Evolutionary conservation across 2,329 filamentous ascomycete species (phyloP).

Genomic region (Pezicula neosporulosa): DNA sequence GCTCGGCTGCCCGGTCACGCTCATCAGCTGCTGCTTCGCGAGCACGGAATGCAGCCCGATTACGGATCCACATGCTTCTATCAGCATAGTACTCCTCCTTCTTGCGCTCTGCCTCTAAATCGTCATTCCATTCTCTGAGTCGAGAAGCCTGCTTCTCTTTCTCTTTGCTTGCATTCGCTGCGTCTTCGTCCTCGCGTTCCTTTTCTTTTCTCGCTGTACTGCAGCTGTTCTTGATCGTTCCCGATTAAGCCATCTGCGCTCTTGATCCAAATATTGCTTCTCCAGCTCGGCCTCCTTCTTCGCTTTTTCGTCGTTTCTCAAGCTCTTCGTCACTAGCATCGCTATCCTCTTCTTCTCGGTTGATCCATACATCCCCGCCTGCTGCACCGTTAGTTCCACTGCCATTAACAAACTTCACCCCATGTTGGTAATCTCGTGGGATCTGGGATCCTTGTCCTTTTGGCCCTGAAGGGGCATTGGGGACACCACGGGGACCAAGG

Average conservation of each 20-base stretch:
- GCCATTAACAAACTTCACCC: slow-evolving; percentile 79
- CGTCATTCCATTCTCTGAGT: slow-evolving; percentile 83
- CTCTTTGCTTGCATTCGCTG: slow-evolving; percentile 58
- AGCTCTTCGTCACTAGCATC: slow-evolving; percentile 86
- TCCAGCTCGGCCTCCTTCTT: slow-evolving; percentile 75
- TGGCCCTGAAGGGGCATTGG: slow-evolving; percentile 72
- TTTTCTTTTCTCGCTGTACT: slow-evolving; percentile 79
- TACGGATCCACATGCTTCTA: slow-evolving; percentile 78
- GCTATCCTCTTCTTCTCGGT: slow-evolving; percentile 79
- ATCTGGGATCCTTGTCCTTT: slow-evolving; percentile 61
- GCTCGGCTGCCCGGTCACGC: slow-evolving; percentile 75
- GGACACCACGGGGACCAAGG: slow-evolving; percentile 66
- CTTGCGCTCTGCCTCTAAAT: slow-evolving; percentile 72
- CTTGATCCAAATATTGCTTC: slow-evolving; percentile 78
- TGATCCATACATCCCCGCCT: slow-evolving; percentile 42
- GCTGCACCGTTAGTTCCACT: slow-evolving; percentile 59
- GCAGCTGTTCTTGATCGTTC: slow-evolving; percentile 82
- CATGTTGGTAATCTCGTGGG: slow-evolving; percentile 71
- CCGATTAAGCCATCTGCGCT: slow-evolving; percentile 86
- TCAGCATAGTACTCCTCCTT: slow-evolving; percentile 83
- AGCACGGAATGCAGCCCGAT: slow-evolving; percentile 68
- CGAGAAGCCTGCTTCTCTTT: slow-evolving; percentile 67
- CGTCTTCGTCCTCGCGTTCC: slow-evolving; percentile 74
- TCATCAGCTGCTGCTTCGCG: slow-evolving; percentile 77
- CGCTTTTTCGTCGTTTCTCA: slow-evolving; percentile 64